These are phyloP conservation scores for Colletotrichum musicola DNA, from an alignment of 2,329 filamentous ascomycete genomes.

Conservation along the genomic window DNA sequence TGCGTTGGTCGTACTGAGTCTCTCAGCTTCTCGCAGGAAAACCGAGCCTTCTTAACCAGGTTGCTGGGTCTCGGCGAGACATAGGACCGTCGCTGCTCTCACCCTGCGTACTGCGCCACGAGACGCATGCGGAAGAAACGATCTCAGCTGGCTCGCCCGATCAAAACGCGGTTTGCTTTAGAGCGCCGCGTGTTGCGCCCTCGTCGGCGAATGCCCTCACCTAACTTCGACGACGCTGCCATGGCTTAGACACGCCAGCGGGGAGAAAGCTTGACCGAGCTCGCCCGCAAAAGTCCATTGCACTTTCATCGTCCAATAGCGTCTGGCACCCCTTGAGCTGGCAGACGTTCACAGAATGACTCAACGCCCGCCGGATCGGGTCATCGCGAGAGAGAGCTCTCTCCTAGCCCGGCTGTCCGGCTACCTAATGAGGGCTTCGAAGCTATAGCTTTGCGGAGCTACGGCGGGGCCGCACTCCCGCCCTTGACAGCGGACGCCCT, in stretches of 20 bases:
- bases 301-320: not conserved
- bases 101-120: not conserved
- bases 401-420: not conserved
- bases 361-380: conserved; percentile 4
- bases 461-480: not conserved
- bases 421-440: not conserved
- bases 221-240: not conserved
- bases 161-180: not conserved
- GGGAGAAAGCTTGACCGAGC: conserved; percentile 2
- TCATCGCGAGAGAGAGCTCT: conserved; percentile 6
- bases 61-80: not conserved
- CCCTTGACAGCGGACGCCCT: conserved; percentile 5
- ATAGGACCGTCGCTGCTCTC: not conserved
- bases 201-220: conserved; percentile 2
- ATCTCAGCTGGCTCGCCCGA: not conserved
- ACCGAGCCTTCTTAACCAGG: conserved; percentile 3
- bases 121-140: conserved; percentile 14
- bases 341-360: not conserved
- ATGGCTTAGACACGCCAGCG: not conserved
- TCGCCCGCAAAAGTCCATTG: not conserved
- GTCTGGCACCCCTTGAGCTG: not conserved
- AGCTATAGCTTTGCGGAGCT: not conserved
- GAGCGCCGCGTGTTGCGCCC: not conserved
- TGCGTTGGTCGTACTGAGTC: no score
- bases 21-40: not conserved